A percentile compares a stretch with the other conserved stretches of the same genome.
Conservation (phyloP, 192 early-diverging fungal genomes). For the Spizellomyces punctatus region DNA sequence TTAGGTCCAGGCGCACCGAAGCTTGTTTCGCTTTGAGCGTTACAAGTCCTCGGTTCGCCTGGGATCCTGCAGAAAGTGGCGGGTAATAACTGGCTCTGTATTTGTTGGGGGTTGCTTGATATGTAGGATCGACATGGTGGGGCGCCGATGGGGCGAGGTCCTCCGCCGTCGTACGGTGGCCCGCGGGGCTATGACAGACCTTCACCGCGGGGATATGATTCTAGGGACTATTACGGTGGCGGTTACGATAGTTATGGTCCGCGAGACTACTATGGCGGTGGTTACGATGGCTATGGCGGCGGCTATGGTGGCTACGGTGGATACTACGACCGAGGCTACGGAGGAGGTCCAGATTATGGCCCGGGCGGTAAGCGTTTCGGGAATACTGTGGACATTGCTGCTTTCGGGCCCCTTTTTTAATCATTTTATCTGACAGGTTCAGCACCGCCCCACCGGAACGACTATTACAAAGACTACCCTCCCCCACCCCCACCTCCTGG, state of each 20-base stretch:
- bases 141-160: slow-evolving; percentile 13
- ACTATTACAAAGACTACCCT: slow-evolving; percentile 36
- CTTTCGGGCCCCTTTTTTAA: not conserved
- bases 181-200: slow-evolving; percentile 11
- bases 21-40: no score
- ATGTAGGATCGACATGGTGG: not conserved
- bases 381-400: not conserved
- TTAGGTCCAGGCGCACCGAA: no score
- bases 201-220: slow-evolving; percentile 25
- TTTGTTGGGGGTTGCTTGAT: not conserved
- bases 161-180: slow-evolving; percentile 5
- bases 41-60: no score
- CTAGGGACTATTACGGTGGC: slow-evolving; percentile 26
- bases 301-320: slow-evolving; percentile 22
- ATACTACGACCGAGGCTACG: slow-evolving; percentile 30
- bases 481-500: slow-evolving; percentile 19
- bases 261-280: slow-evolving; percentile 4
- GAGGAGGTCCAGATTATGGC: slow-evolving; percentile 25
- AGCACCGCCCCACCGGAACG: slow-evolving; percentile 16
- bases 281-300: slow-evolving; percentile 9
- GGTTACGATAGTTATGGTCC: slow-evolving; percentile 14
- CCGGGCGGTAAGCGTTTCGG: slow-evolving; percentile 13
- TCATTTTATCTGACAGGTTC: not conserved
- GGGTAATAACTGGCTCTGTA: no score
- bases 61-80: no score